Conservation (phyloP, 2,329 filamentous ascomycete genomes). For the Erysiphe pulchra region DNA sequence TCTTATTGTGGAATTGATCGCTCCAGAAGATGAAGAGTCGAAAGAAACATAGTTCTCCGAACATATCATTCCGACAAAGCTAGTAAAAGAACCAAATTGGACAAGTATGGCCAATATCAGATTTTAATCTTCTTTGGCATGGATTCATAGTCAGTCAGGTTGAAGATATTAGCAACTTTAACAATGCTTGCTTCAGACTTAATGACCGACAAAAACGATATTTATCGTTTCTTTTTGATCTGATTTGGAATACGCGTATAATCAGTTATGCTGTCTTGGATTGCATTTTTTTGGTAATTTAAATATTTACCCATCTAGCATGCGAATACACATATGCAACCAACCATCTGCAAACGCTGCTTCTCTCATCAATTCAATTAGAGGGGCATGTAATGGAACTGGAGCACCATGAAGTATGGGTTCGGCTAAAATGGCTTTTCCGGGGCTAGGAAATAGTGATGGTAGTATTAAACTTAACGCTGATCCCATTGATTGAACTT, state of each 20-base stretch:
- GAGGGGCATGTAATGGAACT: conserved; percentile 51
- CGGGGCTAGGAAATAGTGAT: conserved; percentile 60
- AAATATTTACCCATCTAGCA: neutral
- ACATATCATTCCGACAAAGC: neutral
- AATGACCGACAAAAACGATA: no score
- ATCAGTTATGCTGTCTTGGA: no score
- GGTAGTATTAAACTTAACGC: conserved; percentile 56
- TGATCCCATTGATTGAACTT: conserved; percentile 46
- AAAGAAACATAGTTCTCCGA: conserved; percentile 17
- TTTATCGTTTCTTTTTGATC: no score
- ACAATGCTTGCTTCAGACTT: no score
- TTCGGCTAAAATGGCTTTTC: conserved; percentile 62
- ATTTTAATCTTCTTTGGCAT: no score
- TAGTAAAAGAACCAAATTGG: no score
- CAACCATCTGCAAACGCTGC: conserved; percentile 83
- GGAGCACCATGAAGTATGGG: conserved; percentile 66
- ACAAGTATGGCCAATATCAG: no score
- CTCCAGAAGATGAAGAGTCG: conserved; percentile 22
- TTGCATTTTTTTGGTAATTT: no score
- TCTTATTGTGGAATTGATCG: conserved; percentile 52
- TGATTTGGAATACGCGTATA: no score
- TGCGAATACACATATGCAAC: conserved; percentile 47
- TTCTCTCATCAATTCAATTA: conserved; percentile 63
- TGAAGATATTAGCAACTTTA: no score
- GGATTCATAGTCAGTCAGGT: no score